Conservation (phyloP, 139 green algal species). For the Asterochloris sp. region DNA sequence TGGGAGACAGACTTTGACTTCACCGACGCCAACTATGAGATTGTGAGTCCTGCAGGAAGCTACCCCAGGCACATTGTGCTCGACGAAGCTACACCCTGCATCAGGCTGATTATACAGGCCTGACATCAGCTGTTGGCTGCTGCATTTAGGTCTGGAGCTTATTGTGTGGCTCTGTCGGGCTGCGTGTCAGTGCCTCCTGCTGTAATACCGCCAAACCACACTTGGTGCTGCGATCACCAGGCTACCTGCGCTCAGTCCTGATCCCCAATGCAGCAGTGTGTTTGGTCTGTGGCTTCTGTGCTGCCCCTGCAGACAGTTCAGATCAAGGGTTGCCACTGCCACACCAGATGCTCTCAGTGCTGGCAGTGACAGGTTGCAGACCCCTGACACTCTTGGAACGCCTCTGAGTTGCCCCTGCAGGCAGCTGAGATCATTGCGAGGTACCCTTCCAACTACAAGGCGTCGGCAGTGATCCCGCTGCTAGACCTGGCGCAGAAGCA, state of each 20-base stretch:
- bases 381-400: neutral
- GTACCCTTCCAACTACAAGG: constrained; percentile 97
- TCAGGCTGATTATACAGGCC: no score
- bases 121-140: no score
- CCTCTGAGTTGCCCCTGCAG: constrained; percentile 8
- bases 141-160: no score
- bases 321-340: neutral
- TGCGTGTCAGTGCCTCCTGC: no score
- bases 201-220: no score
- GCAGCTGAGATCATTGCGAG: constrained; percentile 72
- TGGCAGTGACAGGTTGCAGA: neutral
- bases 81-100: neutral
- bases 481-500: constrained; percentile 98
- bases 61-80: neutral
- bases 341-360: neutral
- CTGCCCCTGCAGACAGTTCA: neutral
- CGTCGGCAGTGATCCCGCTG: constrained; percentile 88
- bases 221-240: no score
- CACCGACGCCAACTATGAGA: constrained; percentile 72
- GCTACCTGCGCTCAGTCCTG: no score
- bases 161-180: no score
- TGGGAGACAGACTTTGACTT: constrained; percentile 80
- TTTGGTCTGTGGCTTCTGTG: neutral
- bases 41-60: constrained; percentile 23
- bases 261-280: no score